Evolutionary conservation across 176 grass and related monocot species (phyloP).

Genomic region (Elymus sibiricus): DNA sequence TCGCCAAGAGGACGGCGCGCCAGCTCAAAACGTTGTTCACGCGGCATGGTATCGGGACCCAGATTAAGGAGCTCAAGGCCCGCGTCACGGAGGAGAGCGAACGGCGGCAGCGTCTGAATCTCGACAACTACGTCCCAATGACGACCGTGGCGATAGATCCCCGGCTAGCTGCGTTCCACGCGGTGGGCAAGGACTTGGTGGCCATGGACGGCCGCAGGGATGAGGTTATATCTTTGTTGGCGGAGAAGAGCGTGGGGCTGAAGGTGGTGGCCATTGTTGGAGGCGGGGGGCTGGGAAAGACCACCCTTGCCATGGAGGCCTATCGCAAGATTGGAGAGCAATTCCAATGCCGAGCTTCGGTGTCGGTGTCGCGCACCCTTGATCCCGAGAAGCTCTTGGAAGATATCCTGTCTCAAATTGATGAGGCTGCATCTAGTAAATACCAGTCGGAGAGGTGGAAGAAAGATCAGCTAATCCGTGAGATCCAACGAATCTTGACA

Average conservation of each 20-base stretch:
- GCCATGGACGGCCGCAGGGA: not conserved
- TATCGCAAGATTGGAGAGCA: slow-evolving; percentile 11
- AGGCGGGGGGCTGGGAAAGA: slow-evolving; percentile 21
- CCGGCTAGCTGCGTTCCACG: not conserved
- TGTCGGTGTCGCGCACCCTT: not conserved
- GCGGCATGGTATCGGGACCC: not conserved
- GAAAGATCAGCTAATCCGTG: not conserved
- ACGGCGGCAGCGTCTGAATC: not conserved
- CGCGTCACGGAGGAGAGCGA: not conserved
- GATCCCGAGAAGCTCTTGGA: not conserved
- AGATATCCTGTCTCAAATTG: slow-evolving; percentile 16
- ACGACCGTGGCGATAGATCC: not conserved
- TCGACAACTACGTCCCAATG: not conserved
- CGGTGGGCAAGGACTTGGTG: not conserved
- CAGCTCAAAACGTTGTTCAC: not conserved
- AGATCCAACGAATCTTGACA: not conserved
- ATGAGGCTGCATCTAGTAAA: not conserved
- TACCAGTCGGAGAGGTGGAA: not conserved
- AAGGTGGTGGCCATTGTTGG: slow-evolving; percentile 23
- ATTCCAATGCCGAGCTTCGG: not conserved
- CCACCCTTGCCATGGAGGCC: slow-evolving; percentile 8
- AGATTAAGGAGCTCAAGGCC: not conserved
- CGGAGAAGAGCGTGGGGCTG: not conserved
- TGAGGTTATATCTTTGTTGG: not conserved
- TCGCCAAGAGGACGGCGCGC: not conserved